Percentiles rank a stretch among this genome's conserved stretches.
phyloP scores from a whole-genome alignment of 164 flowering plant genomes.

The Warburgia ugandensis region DNA sequence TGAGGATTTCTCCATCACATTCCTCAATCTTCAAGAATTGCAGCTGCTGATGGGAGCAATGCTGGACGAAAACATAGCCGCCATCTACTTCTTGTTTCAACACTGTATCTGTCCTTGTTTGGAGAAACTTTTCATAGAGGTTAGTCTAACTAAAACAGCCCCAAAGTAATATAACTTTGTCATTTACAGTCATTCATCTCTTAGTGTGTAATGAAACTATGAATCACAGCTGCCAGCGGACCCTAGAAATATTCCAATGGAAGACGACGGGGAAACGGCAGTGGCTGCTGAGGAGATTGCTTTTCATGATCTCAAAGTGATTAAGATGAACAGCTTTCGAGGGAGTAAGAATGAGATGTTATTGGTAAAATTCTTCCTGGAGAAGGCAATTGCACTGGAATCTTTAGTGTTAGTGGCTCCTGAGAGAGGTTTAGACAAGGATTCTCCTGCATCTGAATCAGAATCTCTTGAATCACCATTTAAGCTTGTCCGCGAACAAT shows the following conservation, averaged over 20 bases:
- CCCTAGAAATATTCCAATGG: background rate
- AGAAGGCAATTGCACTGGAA: conserved; percentile 4
- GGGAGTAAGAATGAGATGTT: too few relatives aligned
- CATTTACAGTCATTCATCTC: background rate
- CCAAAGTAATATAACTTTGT: background rate
- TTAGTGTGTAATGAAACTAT: background rate
- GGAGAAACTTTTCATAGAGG: conserved; percentile 14
- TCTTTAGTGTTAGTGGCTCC: conserved; percentile 4
- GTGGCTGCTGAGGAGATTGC: background rate
- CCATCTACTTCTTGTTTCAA: conserved; percentile 5
- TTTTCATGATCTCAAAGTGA: conserved; percentile 4
- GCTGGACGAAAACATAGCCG: background rate
- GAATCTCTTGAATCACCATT: background rate
- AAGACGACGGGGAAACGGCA: background rate
- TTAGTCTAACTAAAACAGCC: background rate
- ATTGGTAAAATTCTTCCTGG: conserved; percentile 1
- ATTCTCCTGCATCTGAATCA: background rate
- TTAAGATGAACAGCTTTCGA: conserved; percentile 8
- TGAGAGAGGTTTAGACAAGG: background rate
- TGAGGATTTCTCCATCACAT: background rate
- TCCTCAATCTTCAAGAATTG: conserved; percentile 12
- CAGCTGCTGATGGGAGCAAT: conserved; percentile 1
- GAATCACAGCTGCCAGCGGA: conserved; percentile 1
- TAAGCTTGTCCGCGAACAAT: background rate
- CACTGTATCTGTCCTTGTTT: conserved; percentile 1